phyloP scores from a whole-genome alignment of 2,329 filamentous ascomycete species.

The Pezicula neosporulosa region DNA sequence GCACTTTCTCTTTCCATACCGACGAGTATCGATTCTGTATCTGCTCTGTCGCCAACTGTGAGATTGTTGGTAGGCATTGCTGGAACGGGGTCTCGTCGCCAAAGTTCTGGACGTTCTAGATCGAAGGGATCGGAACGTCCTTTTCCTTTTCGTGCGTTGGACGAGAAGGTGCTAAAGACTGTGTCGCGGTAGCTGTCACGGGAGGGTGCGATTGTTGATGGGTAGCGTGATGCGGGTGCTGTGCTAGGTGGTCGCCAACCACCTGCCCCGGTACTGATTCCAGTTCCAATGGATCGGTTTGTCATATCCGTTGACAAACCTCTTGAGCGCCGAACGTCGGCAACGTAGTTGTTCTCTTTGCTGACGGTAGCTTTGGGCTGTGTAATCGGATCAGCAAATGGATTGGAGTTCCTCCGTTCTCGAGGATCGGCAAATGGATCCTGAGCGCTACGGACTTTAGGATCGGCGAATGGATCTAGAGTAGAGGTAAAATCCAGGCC shows the following conservation, averaged over 20 bases:
- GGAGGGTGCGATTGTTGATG: conserved; percentile 24
- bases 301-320: conserved; percentile 35
- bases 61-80: not conserved
- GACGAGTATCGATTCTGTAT: not conserved
- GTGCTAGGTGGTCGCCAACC: conserved; percentile 14
- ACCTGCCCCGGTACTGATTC: conserved; percentile 23
- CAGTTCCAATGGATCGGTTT: conserved; percentile 17
- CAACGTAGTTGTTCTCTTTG: conserved; percentile 38
- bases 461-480: conserved; percentile 4
- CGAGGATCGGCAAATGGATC: conserved; percentile 14
- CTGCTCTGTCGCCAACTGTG: not conserved
- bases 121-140: conserved; percentile 65
- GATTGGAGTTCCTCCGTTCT: conserved; percentile 1
- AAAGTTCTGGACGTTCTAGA: conserved; percentile 51
- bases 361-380: conserved; percentile 23
- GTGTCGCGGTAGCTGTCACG: conserved; percentile 33
- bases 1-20: not conserved
- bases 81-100: conserved; percentile 15
- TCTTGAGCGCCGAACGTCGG: conserved; percentile 46
- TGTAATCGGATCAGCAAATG: conserved; percentile 18
- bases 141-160: conserved; percentile 46
- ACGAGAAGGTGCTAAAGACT: conserved; percentile 34
- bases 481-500: conserved; percentile 20
- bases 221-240: conserved; percentile 18
- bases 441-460: not conserved